Base-by-base conservation (phyloP, 2,329 filamentous ascomycete genomes). In the Rutstroemia sp. region DNA sequence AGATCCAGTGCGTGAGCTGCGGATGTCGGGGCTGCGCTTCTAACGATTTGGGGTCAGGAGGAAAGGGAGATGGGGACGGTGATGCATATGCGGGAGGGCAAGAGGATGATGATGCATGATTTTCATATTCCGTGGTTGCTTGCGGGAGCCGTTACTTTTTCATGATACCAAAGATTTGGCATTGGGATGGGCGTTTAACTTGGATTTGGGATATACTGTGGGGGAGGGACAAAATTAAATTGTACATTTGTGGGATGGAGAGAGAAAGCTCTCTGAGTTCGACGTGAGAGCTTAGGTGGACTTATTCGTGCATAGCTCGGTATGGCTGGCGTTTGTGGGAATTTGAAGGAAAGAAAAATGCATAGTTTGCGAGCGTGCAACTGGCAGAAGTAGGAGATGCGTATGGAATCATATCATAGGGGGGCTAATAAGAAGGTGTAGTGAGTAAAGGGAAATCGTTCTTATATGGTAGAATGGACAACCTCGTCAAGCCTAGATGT, bases 1-100 rank as follows among this genome's bases (percentile, higher is more conserved):
- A 89, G 39, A 86, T 97, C 34, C 87, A 97, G 72, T 99, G 94
- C 69, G 90, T 97, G 52, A 96, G 83, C 73, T 99, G 94, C 72
- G 94, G 94, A 8, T 99, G 94, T 72, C 80, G 89, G 68, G 92
- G 92, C 0, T 97, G 92, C 72, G 82, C 89, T 16, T 95, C 91
- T 48, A 88, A 83, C 68, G 92, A 96, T 71, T 96, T 58, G 62
- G 38, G n/a, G 12, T 10, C n/a, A 5, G 37, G 25, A 16, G 12
- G 50, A 23, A 44, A 37, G 38, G 19, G 27, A 14, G 37, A 25
- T 14, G 48, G 12, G 19, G 48, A 25, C 18, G 48, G 48, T 10
- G n/a, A 12, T 14, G 10, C 16, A 16, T 5, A 23, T 25, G 45
- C 18, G n/a, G 37, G 16, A 27, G 12, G 19, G 44, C 44, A 23